Conservation (phyloP, 2,329 filamentous ascomycete genomes). For the Colletotrichum theobromicola region DNA sequence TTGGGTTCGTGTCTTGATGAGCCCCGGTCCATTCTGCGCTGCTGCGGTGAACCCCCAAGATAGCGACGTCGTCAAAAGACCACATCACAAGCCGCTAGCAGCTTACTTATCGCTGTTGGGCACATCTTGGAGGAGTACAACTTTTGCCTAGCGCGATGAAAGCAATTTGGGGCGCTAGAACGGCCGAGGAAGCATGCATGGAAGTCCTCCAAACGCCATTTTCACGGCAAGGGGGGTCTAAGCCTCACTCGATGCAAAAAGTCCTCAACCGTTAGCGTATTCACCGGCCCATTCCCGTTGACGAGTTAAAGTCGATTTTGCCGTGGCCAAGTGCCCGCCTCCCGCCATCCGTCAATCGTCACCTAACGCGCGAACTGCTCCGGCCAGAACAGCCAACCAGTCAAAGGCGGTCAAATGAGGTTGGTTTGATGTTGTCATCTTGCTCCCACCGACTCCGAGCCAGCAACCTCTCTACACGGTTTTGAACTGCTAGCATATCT, state of each 20-base stretch:
- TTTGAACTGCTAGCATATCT: not conserved
- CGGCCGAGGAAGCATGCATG: slow-evolving; percentile 18
- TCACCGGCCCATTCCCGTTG: not conserved
- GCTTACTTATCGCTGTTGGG: not conserved
- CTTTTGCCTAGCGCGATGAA: slow-evolving; percentile 6
- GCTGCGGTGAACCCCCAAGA: not conserved
- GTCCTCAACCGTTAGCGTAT: slow-evolving; percentile 9
- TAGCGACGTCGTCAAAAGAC: not conserved
- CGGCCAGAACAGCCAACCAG: slow-evolving; percentile 1
- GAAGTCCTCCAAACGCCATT: slow-evolving; percentile 14
- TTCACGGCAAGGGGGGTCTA: slow-evolving; percentile 9
- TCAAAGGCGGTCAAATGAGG: not conserved
- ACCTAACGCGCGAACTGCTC: slow-evolving; percentile 4
- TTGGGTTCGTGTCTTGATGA: not conserved
- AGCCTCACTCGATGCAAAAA: slow-evolving; percentile 22
- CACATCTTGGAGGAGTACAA: not conserved
- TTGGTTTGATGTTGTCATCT: not conserved
- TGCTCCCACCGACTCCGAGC: not conserved
- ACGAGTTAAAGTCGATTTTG: slow-evolving; percentile 9
- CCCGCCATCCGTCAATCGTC: slow-evolving; percentile 1
- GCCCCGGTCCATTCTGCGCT: not conserved
- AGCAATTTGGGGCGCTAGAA: slow-evolving; percentile 22
- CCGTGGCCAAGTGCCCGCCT: not conserved
- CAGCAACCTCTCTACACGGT: not conserved
- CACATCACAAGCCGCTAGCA: not conserved